These are phyloP conservation scores for Tausonia pullulans DNA, from an alignment of 1,284 basidiomycete species.

Conservation along the genomic window DNA sequence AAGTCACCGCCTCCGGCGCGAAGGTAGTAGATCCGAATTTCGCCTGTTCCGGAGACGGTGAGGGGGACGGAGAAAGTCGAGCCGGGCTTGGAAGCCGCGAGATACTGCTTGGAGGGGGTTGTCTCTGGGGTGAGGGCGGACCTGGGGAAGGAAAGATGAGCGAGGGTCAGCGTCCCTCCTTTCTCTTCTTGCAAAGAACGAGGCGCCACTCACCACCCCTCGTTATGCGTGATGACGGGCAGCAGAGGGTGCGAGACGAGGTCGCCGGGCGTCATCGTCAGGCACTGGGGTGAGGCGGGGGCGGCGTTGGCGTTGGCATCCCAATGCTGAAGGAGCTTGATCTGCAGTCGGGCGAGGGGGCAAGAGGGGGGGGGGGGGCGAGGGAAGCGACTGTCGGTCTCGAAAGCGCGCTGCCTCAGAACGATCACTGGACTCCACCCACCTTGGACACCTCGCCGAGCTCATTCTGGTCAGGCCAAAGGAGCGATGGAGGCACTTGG, in stretches of 20 bases:
- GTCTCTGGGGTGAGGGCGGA: not conserved
- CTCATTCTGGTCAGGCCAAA: not conserved
- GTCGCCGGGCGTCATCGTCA: not conserved
- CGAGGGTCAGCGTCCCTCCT: no score
- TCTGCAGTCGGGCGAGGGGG: not conserved
- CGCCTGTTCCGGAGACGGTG: not conserved
- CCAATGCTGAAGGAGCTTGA: not conserved
- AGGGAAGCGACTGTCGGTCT: no score
- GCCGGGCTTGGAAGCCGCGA: not conserved
- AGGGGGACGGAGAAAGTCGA: not conserved
- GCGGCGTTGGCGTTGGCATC: not conserved
- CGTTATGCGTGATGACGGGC: not conserved
- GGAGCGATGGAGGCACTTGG: no score
- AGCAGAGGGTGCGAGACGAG: not conserved
- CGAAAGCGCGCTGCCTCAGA: no score
- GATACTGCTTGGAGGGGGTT: not conserved
- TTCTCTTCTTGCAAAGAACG: not conserved
- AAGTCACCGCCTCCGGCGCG: conserved; percentile 22
- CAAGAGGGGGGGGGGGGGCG: no score
- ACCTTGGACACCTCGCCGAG: not conserved
- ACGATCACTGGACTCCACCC: not conserved
- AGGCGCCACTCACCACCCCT: not conserved
- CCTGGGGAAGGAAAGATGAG: not conserved
- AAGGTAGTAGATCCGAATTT: conserved; percentile 27
- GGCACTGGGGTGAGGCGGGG: not conserved